Evolutionary conservation across 306 rosid species (phyloP).

Genomic region (Glycyrrhiza uralensis): DNA sequence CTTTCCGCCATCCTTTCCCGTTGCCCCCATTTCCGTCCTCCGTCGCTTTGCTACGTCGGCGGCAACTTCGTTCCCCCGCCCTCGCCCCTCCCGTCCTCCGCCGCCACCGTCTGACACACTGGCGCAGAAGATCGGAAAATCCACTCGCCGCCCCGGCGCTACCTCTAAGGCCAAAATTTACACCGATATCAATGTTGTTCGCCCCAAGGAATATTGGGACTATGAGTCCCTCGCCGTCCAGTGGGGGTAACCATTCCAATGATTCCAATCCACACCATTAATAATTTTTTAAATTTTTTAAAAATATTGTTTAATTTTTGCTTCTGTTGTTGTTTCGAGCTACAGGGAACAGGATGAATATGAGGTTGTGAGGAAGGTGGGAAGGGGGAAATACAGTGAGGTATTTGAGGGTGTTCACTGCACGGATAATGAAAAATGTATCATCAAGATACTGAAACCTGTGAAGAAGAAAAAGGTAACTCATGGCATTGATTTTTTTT

Average conservation of each 20-base stretch:
- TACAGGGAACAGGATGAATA: slow-evolving; percentile 82
- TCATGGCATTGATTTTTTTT: neutral
- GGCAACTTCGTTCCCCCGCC: slow-evolving; percentile 36
- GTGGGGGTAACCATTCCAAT: slow-evolving; percentile 63
- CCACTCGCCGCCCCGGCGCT: slow-evolving; percentile 88
- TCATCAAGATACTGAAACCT: slow-evolving; percentile 77
- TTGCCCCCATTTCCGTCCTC: slow-evolving; percentile 15
- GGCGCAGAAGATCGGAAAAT: slow-evolving; percentile 89
- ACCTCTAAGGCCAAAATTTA: slow-evolving; percentile 71
- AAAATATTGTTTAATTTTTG: neutral
- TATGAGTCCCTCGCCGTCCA: slow-evolving; percentile 53
- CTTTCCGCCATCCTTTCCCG: neutral
- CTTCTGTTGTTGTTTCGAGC: neutral
- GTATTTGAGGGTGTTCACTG: slow-evolving; percentile 77
- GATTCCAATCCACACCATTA: neutral
- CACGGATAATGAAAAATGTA: slow-evolving; percentile 66
- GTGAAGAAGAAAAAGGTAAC: slow-evolving; percentile 80
- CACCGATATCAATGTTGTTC: slow-evolving; percentile 69
- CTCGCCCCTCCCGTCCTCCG: slow-evolving; percentile 26
- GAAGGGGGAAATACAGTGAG: slow-evolving; percentile 88
- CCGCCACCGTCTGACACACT: slow-evolving; percentile 49
- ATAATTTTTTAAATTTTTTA: neutral
- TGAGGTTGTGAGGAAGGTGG: slow-evolving; percentile 77
- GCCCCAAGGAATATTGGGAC: slow-evolving; percentile 57
- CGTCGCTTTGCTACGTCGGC: slow-evolving; percentile 45